phyloP scores from a whole-genome alignment of 176 grass and related monocot species.

The Aegilops longissima region DNA sequence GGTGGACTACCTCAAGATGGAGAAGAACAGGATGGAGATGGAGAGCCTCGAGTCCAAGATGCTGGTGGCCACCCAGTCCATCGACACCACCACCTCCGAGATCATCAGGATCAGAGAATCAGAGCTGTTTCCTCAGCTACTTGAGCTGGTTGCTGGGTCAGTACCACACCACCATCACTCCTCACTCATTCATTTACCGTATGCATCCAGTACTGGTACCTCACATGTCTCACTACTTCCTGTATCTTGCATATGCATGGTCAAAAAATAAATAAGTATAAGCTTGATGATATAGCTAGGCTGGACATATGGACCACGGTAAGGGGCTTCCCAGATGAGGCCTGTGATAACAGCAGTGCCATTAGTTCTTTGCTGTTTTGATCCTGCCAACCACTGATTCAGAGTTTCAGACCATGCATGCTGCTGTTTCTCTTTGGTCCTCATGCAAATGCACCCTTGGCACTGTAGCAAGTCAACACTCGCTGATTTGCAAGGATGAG shows the following conservation, averaged over 20 bases:
- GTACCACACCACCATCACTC: constrained; percentile 35
- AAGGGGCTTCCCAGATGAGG: constrained; percentile 19
- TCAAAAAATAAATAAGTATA: not conserved
- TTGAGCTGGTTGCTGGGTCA: constrained; percentile 86
- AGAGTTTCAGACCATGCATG: not conserved
- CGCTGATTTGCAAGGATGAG: constrained; percentile 2
- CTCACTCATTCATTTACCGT: not conserved
- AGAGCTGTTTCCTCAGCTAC: constrained; percentile 94
- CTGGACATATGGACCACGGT: constrained; percentile 30
- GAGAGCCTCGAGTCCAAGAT: constrained; percentile 96
- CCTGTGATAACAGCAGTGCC: not conserved
- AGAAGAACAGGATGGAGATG: constrained; percentile 97
- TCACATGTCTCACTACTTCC: constrained; percentile 42
- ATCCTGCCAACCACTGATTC: not conserved
- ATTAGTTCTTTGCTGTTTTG: constrained; percentile 34
- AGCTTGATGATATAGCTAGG: constrained; percentile 6
- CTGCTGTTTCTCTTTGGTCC: constrained; percentile 4
- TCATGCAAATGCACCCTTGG: constrained; percentile 5
- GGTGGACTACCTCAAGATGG: constrained; percentile 88
- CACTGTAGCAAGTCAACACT: constrained; percentile 23
- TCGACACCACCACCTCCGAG: constrained; percentile 92
- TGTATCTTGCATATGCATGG: not conserved
- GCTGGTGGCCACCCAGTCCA: constrained; percentile 87
- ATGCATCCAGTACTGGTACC: constrained; percentile 23
- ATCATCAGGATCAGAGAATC: constrained; percentile 91